A percentile compares a stretch with the other conserved stretches of the same genome.
phyloP scores from a whole-genome alignment of 2,329 filamentous ascomycete species.

The Colletotrichum costaricense region DNA sequence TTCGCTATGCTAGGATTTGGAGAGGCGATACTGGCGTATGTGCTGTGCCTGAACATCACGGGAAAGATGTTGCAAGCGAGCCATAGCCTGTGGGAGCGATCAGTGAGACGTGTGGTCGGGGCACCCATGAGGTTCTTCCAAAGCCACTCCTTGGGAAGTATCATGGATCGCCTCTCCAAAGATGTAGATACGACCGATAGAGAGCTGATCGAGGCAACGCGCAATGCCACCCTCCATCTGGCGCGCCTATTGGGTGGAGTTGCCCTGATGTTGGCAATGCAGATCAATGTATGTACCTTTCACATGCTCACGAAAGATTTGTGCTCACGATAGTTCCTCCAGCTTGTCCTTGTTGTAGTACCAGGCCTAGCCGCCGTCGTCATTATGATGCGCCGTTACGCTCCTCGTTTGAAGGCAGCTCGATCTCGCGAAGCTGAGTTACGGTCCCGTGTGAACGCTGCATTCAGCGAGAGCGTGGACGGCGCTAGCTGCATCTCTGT shows the following conservation, averaged over 20 bases:
- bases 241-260: not conserved
- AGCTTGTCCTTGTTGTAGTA: not conserved
- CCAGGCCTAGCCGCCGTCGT: constrained; percentile 4
- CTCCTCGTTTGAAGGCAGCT: not conserved
- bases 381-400: not conserved
- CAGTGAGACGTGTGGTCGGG: not conserved
- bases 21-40: constrained; percentile 1
- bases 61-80: not conserved
- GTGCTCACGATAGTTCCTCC: not conserved
- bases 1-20: not conserved
- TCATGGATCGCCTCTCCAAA: constrained; percentile 9
- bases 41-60: not conserved
- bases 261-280: not conserved
- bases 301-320: too few relatives aligned
- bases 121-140: not conserved
- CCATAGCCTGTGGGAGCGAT: constrained; percentile 5
- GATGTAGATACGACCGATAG: not conserved
- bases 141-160: not conserved
- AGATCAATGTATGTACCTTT: not conserved
- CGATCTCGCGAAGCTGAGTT: not conserved
- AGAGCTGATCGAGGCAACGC: not conserved
- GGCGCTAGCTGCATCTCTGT: not conserved
- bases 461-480: not conserved
- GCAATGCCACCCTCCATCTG: not conserved
- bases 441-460: not conserved